A percentile compares a stretch with the other conserved stretches of the same genome.
Evolutionary conservation across 805 yeast genomes (phyloP).

Genomic region (Wickerhamomyces mucosus): DNA sequence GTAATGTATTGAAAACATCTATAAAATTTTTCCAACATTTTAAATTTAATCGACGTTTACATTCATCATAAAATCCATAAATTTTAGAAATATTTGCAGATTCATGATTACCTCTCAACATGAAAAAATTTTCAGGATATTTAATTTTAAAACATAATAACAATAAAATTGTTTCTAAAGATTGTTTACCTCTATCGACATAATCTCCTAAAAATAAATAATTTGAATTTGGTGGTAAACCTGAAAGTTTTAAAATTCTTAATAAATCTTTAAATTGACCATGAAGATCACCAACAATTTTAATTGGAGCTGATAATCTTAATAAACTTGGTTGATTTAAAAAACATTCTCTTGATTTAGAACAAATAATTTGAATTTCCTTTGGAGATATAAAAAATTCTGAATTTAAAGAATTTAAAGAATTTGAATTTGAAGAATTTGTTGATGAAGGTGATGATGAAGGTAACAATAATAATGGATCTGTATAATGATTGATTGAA

Average conservation of each 20-base stretch:
- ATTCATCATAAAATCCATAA: conserved; percentile 96
- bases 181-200: conserved; percentile 96
- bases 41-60: conserved; percentile 85
- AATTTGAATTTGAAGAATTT: conserved; percentile 10
- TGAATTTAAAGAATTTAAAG: too few relatives aligned
- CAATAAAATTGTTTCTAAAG: conserved; percentile 82
- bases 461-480: conserved; percentile 1
- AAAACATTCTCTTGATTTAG: conserved; percentile 80
- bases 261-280: conserved; percentile 92
- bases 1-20: conserved; percentile 92
- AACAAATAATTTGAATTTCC: conserved; percentile 80
- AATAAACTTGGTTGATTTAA: conserved; percentile 82
- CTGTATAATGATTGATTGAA: not conserved
- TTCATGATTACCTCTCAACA: conserved; percentile 93
- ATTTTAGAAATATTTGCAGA: conserved; percentile 95
- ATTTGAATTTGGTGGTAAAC: conserved; percentile 92
- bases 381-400: conserved; percentile 18
- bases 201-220: conserved; percentile 92
- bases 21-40: conserved; percentile 91
- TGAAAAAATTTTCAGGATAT: conserved; percentile 91
- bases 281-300: conserved; percentile 88
- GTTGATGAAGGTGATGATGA: conserved; percentile 8
- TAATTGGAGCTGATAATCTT: conserved; percentile 72
- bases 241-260: conserved; percentile 89
- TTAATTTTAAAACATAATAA: conserved; percentile 89